These are phyloP conservation scores for Stachybotrys chlorohalonatus DNA, from an alignment of 2,329 filamentous ascomycete species.

Conservation along the genomic window DNA sequence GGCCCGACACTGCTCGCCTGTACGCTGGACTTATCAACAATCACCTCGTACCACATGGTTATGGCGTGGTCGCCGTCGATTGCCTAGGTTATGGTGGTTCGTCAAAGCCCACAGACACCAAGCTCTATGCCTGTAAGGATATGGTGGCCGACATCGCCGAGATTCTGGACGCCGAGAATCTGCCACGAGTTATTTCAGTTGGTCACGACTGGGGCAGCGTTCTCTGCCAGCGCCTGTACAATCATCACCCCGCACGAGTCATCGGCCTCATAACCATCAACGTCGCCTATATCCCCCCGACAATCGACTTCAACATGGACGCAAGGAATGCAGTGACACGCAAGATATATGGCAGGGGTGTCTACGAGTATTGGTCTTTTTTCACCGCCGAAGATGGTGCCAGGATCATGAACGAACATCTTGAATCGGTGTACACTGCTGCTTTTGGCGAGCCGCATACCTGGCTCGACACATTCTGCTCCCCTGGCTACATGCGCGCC, in stretches of 20 bases:
- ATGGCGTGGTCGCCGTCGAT: constrained; percentile 28
- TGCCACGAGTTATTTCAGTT: constrained; percentile 27
- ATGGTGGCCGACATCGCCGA: constrained; percentile 27
- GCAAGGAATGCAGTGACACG: constrained; percentile 18
- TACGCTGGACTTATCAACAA: constrained; percentile 32
- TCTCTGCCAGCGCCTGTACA: constrained; percentile 29
- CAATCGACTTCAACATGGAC: constrained; percentile 24
- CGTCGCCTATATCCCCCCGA: constrained; percentile 29
- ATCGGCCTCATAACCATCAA: constrained; percentile 31
- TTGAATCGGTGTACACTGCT: constrained; percentile 25
- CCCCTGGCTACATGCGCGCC: constrained; percentile 20
- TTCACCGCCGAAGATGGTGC: constrained; percentile 29
- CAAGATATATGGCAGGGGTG: constrained; percentile 23
- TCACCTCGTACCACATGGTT: constrained; percentile 24
- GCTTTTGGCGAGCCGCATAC: constrained; percentile 19
- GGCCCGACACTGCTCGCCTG: constrained; percentile 34
- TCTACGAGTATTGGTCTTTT: constrained; percentile 35
- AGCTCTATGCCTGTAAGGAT: constrained; percentile 24
- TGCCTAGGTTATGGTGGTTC: constrained; percentile 28
- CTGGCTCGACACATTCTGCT: constrained; percentile 26
- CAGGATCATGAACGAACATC: constrained; percentile 24
- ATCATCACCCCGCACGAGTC: constrained; percentile 29
- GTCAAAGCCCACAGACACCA: constrained; percentile 28
- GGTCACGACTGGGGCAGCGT: constrained; percentile 41
- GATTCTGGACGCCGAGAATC: constrained; percentile 27